phyloP scores from a whole-genome alignment of 2,329 filamentous ascomycete genomes.

The Stemphylium lycopersici region DNA sequence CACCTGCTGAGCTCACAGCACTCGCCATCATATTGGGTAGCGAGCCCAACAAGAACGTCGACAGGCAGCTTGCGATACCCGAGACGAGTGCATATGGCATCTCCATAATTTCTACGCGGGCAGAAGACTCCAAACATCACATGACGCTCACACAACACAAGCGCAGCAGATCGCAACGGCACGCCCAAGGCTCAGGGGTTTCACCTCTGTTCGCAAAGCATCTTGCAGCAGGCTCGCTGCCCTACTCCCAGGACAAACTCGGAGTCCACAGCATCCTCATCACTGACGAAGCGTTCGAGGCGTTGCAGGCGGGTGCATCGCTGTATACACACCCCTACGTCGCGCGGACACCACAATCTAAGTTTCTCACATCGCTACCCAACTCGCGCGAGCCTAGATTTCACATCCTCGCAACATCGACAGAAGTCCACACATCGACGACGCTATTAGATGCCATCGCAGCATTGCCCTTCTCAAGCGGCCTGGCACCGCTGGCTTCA shows the following conservation, averaged over 20 bases:
- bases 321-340: conserved; percentile 20
- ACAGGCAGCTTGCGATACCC: conserved; percentile 1
- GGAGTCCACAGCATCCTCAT: conserved; percentile 34
- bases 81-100: conserved; percentile 37
- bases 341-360: conserved; percentile 16
- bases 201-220: conserved; percentile 45
- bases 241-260: conserved; percentile 28
- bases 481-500: conserved; percentile 34
- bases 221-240: conserved; percentile 38
- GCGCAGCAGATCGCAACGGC: conserved; percentile 29
- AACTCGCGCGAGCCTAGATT: conserved; percentile 26
- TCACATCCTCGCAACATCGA: conserved; percentile 25
- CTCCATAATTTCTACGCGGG: conserved; percentile 22
- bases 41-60: conserved; percentile 9
- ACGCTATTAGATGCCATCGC: conserved; percentile 37
- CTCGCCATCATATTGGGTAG: conserved; percentile 40
- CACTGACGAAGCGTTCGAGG: conserved; percentile 27
- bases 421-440: conserved; percentile 18
- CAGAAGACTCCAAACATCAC: conserved; percentile 23
- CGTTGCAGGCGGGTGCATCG: conserved; percentile 24
- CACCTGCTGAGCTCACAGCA: conserved; percentile 32
- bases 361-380: conserved; percentile 33
- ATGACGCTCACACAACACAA: conserved; percentile 34
- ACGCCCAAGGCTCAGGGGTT: conserved; percentile 30
- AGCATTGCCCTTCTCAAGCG: conserved; percentile 35